phyloP scores from a whole-genome alignment of 768 basidiomycete genomes.

The Epithele typhae region DNA sequence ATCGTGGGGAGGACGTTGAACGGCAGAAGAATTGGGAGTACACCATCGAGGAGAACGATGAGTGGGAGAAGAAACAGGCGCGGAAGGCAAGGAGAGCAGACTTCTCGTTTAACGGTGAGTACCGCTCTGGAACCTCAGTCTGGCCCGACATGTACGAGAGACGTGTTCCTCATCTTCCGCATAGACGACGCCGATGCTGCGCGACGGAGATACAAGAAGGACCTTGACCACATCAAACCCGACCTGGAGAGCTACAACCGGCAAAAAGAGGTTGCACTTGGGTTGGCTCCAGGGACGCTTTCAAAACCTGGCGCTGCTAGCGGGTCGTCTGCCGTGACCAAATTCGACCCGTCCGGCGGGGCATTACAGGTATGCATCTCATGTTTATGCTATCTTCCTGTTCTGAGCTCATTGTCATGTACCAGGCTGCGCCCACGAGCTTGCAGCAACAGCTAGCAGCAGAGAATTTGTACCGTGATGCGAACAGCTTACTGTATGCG shows the following conservation, averaged over 20 bases:
- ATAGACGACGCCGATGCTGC: constrained; percentile 90
- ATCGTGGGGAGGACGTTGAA: constrained; percentile 88
- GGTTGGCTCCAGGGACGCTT: constrained; percentile 67
- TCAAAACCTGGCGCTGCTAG: constrained; percentile 33
- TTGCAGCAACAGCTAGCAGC: constrained; percentile 65
- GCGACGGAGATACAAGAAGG: constrained; percentile 87
- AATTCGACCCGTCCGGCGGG: constrained; percentile 49
- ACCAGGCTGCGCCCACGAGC: constrained; percentile 48
- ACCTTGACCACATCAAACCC: constrained; percentile 83
- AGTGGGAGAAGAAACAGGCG: constrained; percentile 90
- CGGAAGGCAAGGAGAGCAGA: constrained; percentile 82
- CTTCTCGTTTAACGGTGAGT: constrained; percentile 87
- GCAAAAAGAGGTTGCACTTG: constrained; percentile 84
- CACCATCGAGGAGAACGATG: constrained; percentile 92
- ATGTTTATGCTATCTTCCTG: neutral
- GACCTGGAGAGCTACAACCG: constrained; percentile 83
- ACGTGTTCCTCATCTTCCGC: too few relatives aligned
- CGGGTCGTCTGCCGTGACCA: constrained; percentile 37
- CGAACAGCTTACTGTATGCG: constrained; percentile 88
- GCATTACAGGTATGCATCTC: constrained; percentile 30
- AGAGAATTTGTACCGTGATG: constrained; percentile 88
- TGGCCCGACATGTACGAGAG: too few relatives aligned
- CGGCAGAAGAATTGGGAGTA: constrained; percentile 93
- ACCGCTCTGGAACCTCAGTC: neutral
- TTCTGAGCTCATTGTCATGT: constrained; percentile 10